A percentile compares a stretch with the other conserved stretches of the same genome.
phyloP scores from a whole-genome alignment of 108 stramenopile species.

The Poteriospumella lacustris region DNA sequence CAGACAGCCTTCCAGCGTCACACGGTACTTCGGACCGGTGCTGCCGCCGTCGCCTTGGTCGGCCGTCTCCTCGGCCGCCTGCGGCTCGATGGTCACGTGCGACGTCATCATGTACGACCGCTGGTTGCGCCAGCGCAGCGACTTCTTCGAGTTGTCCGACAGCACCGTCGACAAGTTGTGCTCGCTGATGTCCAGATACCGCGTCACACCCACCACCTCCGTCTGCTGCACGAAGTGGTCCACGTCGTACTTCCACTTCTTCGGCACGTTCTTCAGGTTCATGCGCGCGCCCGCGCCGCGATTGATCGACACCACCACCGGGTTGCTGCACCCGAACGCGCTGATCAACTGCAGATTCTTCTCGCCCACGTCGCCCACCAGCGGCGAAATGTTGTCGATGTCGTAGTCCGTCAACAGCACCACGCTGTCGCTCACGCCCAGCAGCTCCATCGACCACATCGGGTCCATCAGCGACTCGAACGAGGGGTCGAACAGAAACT shows the following conservation, averaged over 20 bases:
- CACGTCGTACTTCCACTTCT: constrained; percentile 44
- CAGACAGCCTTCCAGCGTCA: constrained; percentile 77
- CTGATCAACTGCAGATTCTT: constrained; percentile 74
- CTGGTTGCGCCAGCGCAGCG: constrained; percentile 54
- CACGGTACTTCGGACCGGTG: constrained; percentile 42
- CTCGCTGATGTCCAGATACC: constrained; percentile 53
- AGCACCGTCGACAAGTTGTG: too few relatives aligned
- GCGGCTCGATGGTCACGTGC: constrained; percentile 67
- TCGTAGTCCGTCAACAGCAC: background rate
- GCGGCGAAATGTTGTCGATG: background rate
- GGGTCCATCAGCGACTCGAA: too few relatives aligned
- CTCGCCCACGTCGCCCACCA: constrained; percentile 36
- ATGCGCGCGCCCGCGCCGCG: constrained; percentile 66
- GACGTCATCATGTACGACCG: constrained; percentile 69
- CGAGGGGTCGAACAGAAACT: background rate
- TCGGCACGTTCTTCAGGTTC: constrained; percentile 38
- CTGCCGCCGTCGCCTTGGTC: constrained; percentile 58
- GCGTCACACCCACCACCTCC: constrained; percentile 39
- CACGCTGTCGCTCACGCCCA: constrained; percentile 67
- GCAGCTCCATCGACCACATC: constrained; percentile 74
- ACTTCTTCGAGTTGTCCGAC: constrained; percentile 40
- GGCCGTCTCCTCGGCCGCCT: constrained; percentile 63
- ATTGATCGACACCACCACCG: constrained; percentile 81
- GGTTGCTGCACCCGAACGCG: constrained; percentile 86
- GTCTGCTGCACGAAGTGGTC: constrained; percentile 17